A percentile compares a stretch with the other conserved stretches of the same genome.
Evolutionary conservation across 2,329 filamentous ascomycete genomes (phyloP).

Genomic region (Lachnellula cervina): DNA sequence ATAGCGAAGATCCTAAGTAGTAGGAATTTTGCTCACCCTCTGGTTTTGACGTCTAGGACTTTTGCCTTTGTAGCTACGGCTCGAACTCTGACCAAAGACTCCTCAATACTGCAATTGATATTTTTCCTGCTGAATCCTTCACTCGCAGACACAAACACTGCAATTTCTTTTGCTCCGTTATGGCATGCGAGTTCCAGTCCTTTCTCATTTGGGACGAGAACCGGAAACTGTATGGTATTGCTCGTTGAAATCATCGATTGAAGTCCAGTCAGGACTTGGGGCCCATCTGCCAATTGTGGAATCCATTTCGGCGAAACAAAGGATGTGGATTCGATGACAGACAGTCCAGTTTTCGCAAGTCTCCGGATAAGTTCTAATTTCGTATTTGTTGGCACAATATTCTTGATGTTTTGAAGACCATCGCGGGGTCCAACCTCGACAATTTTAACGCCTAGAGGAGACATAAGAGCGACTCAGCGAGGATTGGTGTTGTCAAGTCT

Average conservation of each 20-base stretch:
- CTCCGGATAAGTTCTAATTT: constrained; percentile 73
- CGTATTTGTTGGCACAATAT: constrained; percentile 60
- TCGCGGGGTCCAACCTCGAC: constrained; percentile 82
- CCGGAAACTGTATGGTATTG: too few relatives aligned
- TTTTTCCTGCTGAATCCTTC: constrained; percentile 54
- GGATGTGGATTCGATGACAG: constrained; percentile 73
- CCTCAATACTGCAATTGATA: constrained; percentile 53
- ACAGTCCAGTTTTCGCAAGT: constrained; percentile 63
- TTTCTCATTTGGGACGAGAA: too few relatives aligned
- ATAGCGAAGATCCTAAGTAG: too few relatives aligned
- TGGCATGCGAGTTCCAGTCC: background rate
- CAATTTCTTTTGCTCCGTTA: constrained; percentile 30
- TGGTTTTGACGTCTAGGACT: too few relatives aligned
- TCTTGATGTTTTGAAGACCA: constrained; percentile 82
- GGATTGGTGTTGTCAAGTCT: too few relatives aligned
- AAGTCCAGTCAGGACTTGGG: too few relatives aligned
- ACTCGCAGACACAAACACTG: constrained; percentile 56
- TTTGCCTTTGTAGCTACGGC: too few relatives aligned
- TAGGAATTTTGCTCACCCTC: too few relatives aligned
- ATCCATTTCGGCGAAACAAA: constrained; percentile 84
- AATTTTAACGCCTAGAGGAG: constrained; percentile 45
- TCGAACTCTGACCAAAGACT: constrained; percentile 41
- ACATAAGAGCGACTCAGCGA: too few relatives aligned
- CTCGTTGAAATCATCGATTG: too few relatives aligned
- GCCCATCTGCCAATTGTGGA: constrained; percentile 55